Evolutionary conservation across 2,329 filamentous ascomycete genomes (phyloP), one percentile per base, ranked within the genome.

Genomic region (Curvularia sp.): DNA sequence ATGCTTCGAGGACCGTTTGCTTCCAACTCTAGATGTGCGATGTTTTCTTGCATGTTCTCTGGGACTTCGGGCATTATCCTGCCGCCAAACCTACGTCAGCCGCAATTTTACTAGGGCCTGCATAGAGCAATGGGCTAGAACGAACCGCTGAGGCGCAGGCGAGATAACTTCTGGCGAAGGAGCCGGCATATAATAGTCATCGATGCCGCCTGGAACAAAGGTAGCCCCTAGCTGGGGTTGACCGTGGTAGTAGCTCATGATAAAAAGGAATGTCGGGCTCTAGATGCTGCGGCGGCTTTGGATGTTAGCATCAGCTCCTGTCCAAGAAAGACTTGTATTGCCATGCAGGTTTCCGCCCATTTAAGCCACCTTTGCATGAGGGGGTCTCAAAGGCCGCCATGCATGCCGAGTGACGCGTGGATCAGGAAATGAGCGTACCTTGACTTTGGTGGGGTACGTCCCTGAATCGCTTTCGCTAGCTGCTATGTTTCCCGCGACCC

Each of bases 1-100:
- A 58, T 54, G 51, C 66, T 64, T 60, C 69, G 74, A 42, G 74
- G 69, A 52, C 79, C 82, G 85, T 81, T 78, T 80, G 90, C 89
- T 82, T 93, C 89, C 60, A 93, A 84, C 83, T 97, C 93, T 81
- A 99, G 87, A 77, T 93, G 89, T 72, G 94, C 91, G 66, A 99
- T 86, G 79, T 91, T 94, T 73, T 96, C 89, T 81, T 97, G 93
- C 87, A 99, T 97, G 80, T 97, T 94, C 79, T 94, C 91, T 68
- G 94, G 92, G 66, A 97, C 93, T 84, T 97, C 93, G 76, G 92
- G 91, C 88, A 94, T 97, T 73, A 96, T 88, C 82, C 92, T 96
- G 78, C 75, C 57, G 56, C 55, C 60, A 54, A 55, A 57, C 55
- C 61, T 65, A 70, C 63, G 71, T 75, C 71, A 74, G 74, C 73